These are phyloP conservation scores for Vanilla planifolia DNA, from an alignment of 106 monocot genomes.

Conservation along the genomic window DNA sequence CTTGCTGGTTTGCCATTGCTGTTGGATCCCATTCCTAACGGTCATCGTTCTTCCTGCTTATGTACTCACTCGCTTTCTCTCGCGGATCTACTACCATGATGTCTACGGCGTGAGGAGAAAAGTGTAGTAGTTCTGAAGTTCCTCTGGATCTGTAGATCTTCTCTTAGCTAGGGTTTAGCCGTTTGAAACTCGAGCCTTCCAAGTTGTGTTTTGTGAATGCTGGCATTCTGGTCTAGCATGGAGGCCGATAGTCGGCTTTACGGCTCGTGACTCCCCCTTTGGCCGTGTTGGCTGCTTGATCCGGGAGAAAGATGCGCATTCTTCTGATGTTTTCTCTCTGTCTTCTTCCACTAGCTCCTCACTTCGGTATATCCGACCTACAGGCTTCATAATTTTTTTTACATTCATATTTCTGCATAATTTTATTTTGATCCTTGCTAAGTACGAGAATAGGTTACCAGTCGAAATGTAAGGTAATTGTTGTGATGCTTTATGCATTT, in stretches of 20 bases:
- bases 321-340: constrained; percentile 2
- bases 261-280: not conserved
- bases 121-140: not conserved
- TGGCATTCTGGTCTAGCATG: constrained; percentile 3
- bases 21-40: constrained; percentile 1
- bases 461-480: not conserved
- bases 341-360: not conserved
- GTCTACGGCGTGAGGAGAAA: not conserved
- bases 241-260: constrained; percentile 2
- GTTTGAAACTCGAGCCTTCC: not conserved
- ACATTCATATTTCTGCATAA: not conserved
- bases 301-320: constrained; percentile 1
- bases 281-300: not conserved
- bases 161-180: constrained; percentile 4
- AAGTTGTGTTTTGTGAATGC: not conserved
- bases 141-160: not conserved
- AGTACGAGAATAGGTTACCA: no score
- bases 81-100: not conserved
- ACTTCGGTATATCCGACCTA: not conserved
- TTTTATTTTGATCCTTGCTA: not conserved
- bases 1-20: not conserved
- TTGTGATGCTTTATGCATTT: constrained; percentile 1
- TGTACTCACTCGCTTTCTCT: not conserved
- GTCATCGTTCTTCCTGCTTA: not conserved
- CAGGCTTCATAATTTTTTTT: not conserved